Evolutionary conservation across 352 stramenopile genomes (phyloP), one percentile per base, ranked within the genome.

Genomic region (Pythium angustatum): DNA sequence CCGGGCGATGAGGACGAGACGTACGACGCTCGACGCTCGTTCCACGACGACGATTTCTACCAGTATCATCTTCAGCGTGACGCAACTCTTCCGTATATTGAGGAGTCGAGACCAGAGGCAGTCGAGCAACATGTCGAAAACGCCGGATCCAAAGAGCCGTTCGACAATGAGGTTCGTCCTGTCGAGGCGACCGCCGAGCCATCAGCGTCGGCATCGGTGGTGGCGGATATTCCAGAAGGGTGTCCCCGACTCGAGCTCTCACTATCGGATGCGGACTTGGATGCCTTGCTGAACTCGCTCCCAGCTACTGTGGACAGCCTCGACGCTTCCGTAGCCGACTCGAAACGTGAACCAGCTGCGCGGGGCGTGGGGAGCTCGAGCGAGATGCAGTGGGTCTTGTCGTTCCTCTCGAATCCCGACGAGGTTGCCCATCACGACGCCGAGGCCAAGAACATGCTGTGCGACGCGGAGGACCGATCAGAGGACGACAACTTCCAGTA

Each of bases 401-500:
- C 75, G 14, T 89, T 91, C 57, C 62, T 91, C 17, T 81, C 59
- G 2, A 62, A 88, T 26, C 80, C 82, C 0, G 66, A 87, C n/a
- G 68, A 68, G 10, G 66, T 75, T 2, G 82, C 77, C 15, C 64
- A 66, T 22, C 67, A 74, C 5, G 82, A 91, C 45, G 71, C 61
- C 3, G 80, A 89, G 27, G 78, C 79, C 24, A 91, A 89, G 51
- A 73, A 77, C 55, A 58, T 89, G 48, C 41, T 85, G 21, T 65
- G 54, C n/a, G 71, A 49, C 21, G 31, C 52, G 12, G 15, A 14
- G 2, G 73, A 80, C 43, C 76, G 77, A 41, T 50, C 75, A 24
- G 75, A 89, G 3, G 79, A 91, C 40, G 82, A 91, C 64, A 87
- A 89, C 71, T 89, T 87, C 68, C 80, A 91, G 57, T 77, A 76